Percentiles rank a stretch among this genome's conserved stretches.
Evolutionary conservation across 2,329 filamentous ascomycete genomes (phyloP).

Genomic region (Cladobotryum mycophilum): DNA sequence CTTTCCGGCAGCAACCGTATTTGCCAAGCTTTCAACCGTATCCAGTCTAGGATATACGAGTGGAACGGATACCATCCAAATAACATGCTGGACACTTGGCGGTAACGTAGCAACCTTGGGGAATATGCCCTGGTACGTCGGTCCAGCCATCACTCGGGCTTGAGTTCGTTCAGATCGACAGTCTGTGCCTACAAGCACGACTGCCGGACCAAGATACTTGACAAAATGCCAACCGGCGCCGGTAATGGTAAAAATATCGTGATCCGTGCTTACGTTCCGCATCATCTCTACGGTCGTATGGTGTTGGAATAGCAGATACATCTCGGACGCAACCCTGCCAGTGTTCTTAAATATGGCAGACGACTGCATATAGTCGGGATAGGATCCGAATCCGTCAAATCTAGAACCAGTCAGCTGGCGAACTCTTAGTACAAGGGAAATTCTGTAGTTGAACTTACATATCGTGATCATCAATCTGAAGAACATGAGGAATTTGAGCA

Average conservation of each 20-base stretch:
- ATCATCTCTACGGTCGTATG: slow-evolving; percentile 93
- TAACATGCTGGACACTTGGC: slow-evolving; percentile 88
- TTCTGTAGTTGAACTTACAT: slow-evolving; percentile 60
- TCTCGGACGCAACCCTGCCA: slow-evolving; percentile 87
- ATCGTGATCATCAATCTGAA: slow-evolving; percentile 93
- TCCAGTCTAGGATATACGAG: slow-evolving; percentile 87
- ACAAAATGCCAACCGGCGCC: slow-evolving; percentile 98
- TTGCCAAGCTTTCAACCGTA: slow-evolving; percentile 82
- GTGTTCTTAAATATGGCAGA: slow-evolving; percentile 99
- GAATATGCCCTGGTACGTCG: slow-evolving; percentile 95
- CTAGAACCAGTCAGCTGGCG: slow-evolving; percentile 38
- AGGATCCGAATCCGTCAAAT: slow-evolving; percentile 95
- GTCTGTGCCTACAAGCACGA: slow-evolving; percentile 85
- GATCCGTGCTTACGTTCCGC: slow-evolving; percentile 78
- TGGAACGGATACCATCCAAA: slow-evolving; percentile 92
- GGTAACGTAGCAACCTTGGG: slow-evolving; percentile 89
- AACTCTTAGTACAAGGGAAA: slow-evolving; percentile 8
- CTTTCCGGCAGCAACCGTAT: slow-evolving; percentile 90
- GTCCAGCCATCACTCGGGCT: slow-evolving; percentile 87
- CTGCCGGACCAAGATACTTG: slow-evolving; percentile 87
- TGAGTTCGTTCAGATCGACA: slow-evolving; percentile 88
- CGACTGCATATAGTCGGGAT: slow-evolving; percentile 96
- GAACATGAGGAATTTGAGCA: slow-evolving; percentile 90
- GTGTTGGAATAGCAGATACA: slow-evolving; percentile 98
- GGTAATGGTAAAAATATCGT: slow-evolving; percentile 92